These are phyloP conservation scores for Cyphellophora europaea DNA, from an alignment of 2,329 filamentous ascomycete species.

Conservation along the genomic window DNA sequence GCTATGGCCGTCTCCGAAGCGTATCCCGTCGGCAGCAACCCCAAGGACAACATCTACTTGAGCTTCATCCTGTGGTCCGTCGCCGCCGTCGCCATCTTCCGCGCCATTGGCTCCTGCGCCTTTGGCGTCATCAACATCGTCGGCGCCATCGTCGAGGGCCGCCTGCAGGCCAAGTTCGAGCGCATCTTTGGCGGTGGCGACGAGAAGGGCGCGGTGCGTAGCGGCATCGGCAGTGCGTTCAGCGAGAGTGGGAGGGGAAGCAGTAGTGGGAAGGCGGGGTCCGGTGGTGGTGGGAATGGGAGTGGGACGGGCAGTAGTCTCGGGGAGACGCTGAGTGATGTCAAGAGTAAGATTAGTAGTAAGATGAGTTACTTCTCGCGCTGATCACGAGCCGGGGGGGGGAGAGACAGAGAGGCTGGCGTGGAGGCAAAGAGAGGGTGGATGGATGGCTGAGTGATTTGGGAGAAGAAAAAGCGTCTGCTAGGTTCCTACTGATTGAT, in stretches of 20 bases:
- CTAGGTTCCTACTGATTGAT: no score
- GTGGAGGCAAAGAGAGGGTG: no score
- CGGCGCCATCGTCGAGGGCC: conserved; percentile 78
- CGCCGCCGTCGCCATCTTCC: conserved; percentile 75
- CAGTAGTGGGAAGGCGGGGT: conserved; percentile 3
- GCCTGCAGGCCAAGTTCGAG: conserved; percentile 47
- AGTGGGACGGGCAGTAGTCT: conserved; percentile 3
- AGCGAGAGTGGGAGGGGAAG: conserved; percentile 8
- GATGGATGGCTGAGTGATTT: no score
- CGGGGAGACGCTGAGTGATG: conserved; percentile 1
- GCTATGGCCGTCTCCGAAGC: conserved; percentile 89
- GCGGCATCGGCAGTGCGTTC: conserved; percentile 5
- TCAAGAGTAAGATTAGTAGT: conserved; percentile 4
- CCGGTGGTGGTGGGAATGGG: conserved; percentile 2
- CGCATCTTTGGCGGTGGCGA: conserved; percentile 17
- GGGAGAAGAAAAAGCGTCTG: no score
- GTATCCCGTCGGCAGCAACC: conserved; percentile 62
- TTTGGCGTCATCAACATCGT: conserved; percentile 79
- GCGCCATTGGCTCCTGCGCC: conserved; percentile 69
- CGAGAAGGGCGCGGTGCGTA: conserved; percentile 9
- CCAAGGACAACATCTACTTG: conserved; percentile 72
- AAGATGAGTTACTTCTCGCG: conserved; percentile 1
- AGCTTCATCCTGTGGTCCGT: conserved; percentile 91
- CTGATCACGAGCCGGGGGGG: no score
- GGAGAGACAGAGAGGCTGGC: no score